phyloP scores from a whole-genome alignment of 495 filamentous ascomycete genomes.

The Bacidia gigantensis region DNA sequence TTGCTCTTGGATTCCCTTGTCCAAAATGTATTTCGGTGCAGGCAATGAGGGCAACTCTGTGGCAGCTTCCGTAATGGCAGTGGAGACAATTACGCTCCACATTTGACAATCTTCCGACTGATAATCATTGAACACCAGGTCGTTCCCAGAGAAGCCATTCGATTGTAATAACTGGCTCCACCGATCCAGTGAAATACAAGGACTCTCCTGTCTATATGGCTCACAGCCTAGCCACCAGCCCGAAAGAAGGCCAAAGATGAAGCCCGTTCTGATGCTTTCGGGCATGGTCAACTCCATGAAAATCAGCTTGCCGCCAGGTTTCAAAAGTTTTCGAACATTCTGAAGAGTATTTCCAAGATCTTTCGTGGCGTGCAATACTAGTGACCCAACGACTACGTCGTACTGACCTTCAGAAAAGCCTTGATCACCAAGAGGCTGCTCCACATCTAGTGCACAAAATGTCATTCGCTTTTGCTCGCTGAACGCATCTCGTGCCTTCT shows the following conservation, averaged over 20 bases:
- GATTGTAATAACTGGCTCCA: too few relatives aligned
- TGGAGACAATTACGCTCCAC: too few relatives aligned
- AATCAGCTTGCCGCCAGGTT: slow-evolving; percentile 27
- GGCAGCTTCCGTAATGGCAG: too few relatives aligned
- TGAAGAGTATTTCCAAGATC: slow-evolving; percentile 22
- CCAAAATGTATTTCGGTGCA: too few relatives aligned
- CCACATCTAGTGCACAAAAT: slow-evolving; percentile 35
- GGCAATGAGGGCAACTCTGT: too few relatives aligned
- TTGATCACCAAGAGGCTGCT: slow-evolving; percentile 32
- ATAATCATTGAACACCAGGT: too few relatives aligned
- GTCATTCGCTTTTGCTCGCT: slow-evolving; percentile 15
- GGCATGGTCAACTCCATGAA: slow-evolving; percentile 23
- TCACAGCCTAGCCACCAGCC: slow-evolving; percentile 13
- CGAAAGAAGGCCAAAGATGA: slow-evolving; percentile 3
- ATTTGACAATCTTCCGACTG: too few relatives aligned
- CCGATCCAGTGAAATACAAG: slow-evolving; percentile 8
- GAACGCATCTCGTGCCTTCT: slow-evolving; percentile 31
- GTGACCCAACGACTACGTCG: slow-evolving; percentile 39
- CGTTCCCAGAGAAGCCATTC: too few relatives aligned
- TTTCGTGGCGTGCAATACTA: slow-evolving; percentile 35
- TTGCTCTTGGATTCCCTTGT: too few relatives aligned
- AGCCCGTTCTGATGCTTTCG: background rate
- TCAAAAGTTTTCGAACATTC: slow-evolving; percentile 24
- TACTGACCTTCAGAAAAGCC: slow-evolving; percentile 33
- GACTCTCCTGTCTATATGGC: slow-evolving; percentile 24